Evolutionary conservation across 371 early-diverging fungal species (phyloP).

Genomic region (Mortierella sp.): DNA sequence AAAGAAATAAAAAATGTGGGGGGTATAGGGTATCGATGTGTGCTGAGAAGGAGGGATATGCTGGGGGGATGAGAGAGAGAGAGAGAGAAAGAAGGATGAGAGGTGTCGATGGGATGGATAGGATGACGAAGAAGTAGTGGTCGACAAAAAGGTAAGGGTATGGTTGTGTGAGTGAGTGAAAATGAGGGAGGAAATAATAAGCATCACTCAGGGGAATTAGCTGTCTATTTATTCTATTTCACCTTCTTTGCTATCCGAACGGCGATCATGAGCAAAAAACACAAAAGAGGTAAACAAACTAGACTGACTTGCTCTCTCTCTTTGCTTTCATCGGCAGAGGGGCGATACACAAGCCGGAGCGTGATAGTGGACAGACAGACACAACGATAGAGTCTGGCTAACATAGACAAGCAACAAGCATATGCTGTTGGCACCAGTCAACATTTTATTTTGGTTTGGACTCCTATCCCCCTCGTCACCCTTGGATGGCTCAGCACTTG

Average conservation of each 20-base stretch:
- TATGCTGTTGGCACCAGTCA: conserved; percentile 2
- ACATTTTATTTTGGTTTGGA: conserved; percentile 1
- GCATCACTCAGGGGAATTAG: background rate
- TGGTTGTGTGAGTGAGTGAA: background rate
- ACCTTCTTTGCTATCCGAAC: background rate
- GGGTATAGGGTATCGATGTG: background rate
- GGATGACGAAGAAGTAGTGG: background rate
- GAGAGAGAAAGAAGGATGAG: background rate
- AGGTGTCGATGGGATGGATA: background rate
- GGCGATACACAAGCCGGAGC: conserved; percentile 9
- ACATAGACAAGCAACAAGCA: conserved; percentile 1
- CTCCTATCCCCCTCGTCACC: background rate
- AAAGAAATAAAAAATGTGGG: background rate
- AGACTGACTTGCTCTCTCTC: too few relatives aligned
- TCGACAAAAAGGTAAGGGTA: background rate
- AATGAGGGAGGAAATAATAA: background rate
- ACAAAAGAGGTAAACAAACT: background rate
- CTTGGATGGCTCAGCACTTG: background rate
- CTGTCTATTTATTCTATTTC: conserved; percentile 11
- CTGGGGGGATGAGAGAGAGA: too few relatives aligned
- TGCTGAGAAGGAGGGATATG: background rate
- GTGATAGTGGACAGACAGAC: conserved; percentile 1
- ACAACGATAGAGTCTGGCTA: background rate
- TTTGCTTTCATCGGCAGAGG: conserved; percentile 6
- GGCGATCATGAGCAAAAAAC: conserved; percentile 11